Conservation (phyloP, 495 filamentous ascomycete genomes). For the Apiosordaria backusii region DNA sequence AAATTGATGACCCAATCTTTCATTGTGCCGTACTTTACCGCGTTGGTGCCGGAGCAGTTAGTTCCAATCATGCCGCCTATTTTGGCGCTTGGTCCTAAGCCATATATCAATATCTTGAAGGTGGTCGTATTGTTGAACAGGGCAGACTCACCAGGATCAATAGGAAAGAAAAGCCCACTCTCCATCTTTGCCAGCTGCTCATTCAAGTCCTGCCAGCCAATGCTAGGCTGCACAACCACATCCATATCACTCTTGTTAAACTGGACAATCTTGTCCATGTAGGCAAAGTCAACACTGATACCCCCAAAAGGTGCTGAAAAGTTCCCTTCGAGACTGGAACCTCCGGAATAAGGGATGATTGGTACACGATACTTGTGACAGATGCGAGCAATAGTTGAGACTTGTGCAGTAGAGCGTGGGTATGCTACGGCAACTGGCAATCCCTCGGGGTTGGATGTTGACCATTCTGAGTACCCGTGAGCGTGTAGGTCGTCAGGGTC, state of each 20-base stretch:
- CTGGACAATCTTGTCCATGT: constrained; percentile 77
- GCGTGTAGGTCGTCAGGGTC: constrained; percentile 76
- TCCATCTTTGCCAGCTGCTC: constrained; percentile 64
- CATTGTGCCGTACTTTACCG: constrained; percentile 80
- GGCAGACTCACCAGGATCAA: constrained; percentile 63
- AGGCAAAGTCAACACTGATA: constrained; percentile 82
- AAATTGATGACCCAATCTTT: constrained; percentile 82
- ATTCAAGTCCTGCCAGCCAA: constrained; percentile 90
- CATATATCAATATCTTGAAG: background rate
- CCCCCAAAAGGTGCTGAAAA: constrained; percentile 84
- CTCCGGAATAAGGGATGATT: constrained; percentile 84
- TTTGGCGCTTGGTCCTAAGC: constrained; percentile 57
- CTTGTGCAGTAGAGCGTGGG: constrained; percentile 73
- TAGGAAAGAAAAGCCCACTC: constrained; percentile 82
- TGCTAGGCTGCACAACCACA: constrained; percentile 82
- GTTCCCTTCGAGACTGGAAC: constrained; percentile 82
- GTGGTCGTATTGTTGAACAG: background rate
- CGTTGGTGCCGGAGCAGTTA: constrained; percentile 77
- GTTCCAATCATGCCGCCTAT: constrained; percentile 78
- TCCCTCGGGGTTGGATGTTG: constrained; percentile 71
- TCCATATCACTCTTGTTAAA: constrained; percentile 89
- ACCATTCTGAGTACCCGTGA: constrained; percentile 91
- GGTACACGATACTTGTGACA: constrained; percentile 82
- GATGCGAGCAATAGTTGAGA: constrained; percentile 72
- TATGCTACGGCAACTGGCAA: constrained; percentile 80